Percentiles rank a stretch among this genome's conserved stretches.
Evolutionary conservation across 177 flowering plant genomes (phyloP).

Genomic region (Vitis hybrid): DNA sequence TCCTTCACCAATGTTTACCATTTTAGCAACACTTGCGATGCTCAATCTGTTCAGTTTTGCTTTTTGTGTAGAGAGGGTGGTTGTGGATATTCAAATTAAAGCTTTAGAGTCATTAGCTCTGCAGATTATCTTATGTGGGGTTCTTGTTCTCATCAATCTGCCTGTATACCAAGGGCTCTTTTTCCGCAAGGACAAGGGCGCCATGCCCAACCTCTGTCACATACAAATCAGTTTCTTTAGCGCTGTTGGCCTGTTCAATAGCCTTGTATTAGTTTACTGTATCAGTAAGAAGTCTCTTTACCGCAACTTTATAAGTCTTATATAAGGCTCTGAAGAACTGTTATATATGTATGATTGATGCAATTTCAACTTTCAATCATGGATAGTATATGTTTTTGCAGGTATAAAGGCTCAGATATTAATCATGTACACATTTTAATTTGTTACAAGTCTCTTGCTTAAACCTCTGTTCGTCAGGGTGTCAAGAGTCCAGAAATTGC

Average conservation of each 20-base stretch:
- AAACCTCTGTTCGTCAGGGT: too few relatives aligned
- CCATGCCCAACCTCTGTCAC: slow-evolving; percentile 28
- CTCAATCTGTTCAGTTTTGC: slow-evolving; percentile 23
- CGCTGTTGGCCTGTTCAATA: slow-evolving; percentile 16
- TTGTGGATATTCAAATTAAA: neutral
- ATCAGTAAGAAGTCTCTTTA: too few relatives aligned
- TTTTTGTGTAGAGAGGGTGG: slow-evolving; percentile 8
- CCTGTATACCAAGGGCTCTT: slow-evolving; percentile 29
- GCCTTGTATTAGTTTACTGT: neutral
- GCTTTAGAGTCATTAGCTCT: slow-evolving; percentile 11
- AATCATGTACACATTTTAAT: too few relatives aligned
- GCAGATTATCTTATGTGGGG: slow-evolving; percentile 26
- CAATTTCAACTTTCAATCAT: too few relatives aligned
- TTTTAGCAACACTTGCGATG: slow-evolving; percentile 31
- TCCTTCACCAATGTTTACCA: slow-evolving; percentile 33
- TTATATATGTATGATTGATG: too few relatives aligned
- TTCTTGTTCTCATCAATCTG: slow-evolving; percentile 21
- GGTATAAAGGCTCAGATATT: too few relatives aligned
- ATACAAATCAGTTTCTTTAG: slow-evolving; percentile 10
- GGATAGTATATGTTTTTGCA: too few relatives aligned
- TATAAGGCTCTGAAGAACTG: too few relatives aligned
- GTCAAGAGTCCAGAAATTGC: too few relatives aligned
- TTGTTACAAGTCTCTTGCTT: too few relatives aligned
- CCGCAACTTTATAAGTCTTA: too few relatives aligned
- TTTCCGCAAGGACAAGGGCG: slow-evolving; percentile 31